Evolutionary conservation across 306 rosid genomes (phyloP), one percentile per base, ranked within the genome.

Genomic region (Trifolium dubium): DNA sequence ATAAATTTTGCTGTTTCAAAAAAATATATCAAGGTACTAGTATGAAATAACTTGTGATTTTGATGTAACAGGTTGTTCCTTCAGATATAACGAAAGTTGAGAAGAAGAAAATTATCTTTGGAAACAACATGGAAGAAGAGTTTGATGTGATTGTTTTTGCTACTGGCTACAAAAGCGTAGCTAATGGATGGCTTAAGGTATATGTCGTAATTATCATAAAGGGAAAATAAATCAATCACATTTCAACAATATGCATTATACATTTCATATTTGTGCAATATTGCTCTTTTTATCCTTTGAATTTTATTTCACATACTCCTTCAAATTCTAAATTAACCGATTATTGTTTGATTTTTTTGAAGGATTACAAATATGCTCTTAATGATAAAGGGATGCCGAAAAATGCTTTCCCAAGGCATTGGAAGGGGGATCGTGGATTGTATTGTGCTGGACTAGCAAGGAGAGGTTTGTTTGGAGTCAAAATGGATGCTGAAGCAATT

Each of bases 101-200:
- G 64, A 78, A 80, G 15, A 74, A 72, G 8, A 67, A 56, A 19
- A 80, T 88, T 19, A 9, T 47, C 0, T 92, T 92, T 40, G 81
- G 10, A 51, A 77, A 85, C 56, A 77, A 79, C 1, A 34, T 2
- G 12, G 79, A 53, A 18, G 72, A 78, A 5, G 72, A 71, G 11
- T 89, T 86, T 47, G 90, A 89, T 49, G 89, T 47, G 0, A 88
- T 92, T 8, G 74, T 88, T 2, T 86, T 92, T 43, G 89, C 92
- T 3, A 92, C 97, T 11, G 93, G 96, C 39, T 92, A 85, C 35
- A 83, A 12, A 82, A 88, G 90, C 39, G 28, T 17, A 6, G 89
- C 87, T 10, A 64, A 77, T 56, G 61, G 37, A 0, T 51, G 58
- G 58, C 86, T 32, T 43, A 72, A 2, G 49, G 55, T 37, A 76